phyloP scores from a whole-genome alignment of 495 filamentous ascomycete genomes.

The Lasiosphaeris hirsuta region DNA sequence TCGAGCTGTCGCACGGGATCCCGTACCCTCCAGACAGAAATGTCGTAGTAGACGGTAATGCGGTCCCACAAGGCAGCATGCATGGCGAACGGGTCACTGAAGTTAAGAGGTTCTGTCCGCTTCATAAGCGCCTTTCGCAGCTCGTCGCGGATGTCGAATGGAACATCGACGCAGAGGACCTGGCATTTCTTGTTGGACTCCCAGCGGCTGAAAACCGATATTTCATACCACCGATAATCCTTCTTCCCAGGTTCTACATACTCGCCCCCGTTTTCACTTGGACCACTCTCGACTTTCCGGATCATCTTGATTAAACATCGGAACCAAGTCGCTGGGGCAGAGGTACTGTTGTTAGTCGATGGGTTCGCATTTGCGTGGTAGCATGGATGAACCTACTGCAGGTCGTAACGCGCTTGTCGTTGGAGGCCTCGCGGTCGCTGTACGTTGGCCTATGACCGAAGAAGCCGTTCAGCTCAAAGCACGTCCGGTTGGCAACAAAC shows the following conservation, averaged over 20 bases:
- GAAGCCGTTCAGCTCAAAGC: slow-evolving; percentile 27
- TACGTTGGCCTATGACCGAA: slow-evolving; percentile 17
- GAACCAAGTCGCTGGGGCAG: slow-evolving; percentile 22
- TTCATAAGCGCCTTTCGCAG: not conserved
- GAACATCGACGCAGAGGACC: slow-evolving; percentile 19
- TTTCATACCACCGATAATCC: slow-evolving; percentile 25
- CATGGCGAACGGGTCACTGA: slow-evolving; percentile 21
- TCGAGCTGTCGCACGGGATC: slow-evolving; percentile 23
- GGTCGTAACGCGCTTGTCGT: no score
- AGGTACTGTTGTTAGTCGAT: not conserved
- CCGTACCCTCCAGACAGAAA: slow-evolving; percentile 23
- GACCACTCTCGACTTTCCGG: slow-evolving; percentile 7
- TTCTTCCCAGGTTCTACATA: slow-evolving; percentile 9
- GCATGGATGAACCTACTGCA: slow-evolving; percentile 3
- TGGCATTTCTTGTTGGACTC: slow-evolving; percentile 8
- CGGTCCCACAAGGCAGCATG: slow-evolving; percentile 21
- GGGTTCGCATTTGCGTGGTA: not conserved
- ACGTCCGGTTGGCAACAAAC: slow-evolving; percentile 21
- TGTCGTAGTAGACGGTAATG: slow-evolving; percentile 17
- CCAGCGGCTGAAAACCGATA: slow-evolving; percentile 23
- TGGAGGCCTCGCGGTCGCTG: not conserved
- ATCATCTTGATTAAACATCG: slow-evolving; percentile 22
- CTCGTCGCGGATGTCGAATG: slow-evolving; percentile 8
- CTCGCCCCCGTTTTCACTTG: slow-evolving; percentile 13
- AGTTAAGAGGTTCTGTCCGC: not conserved